Conservation (phyloP, 805 yeast genomes). For the Kodamaea restingae region DNA sequence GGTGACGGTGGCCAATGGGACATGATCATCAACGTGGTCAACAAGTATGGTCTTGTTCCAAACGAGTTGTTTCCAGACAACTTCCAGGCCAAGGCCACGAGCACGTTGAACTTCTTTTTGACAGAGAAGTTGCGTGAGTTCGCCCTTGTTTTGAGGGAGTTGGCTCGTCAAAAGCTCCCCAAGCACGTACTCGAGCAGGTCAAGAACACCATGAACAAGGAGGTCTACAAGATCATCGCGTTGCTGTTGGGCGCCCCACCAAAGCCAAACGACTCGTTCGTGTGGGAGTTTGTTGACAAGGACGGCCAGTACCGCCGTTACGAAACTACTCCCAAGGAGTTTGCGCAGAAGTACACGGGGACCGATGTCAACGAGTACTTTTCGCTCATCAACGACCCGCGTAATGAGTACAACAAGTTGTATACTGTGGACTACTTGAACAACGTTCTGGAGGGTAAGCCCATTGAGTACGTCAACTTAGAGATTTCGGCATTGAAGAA, state of each 20-base stretch:
- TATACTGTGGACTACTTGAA: constrained; percentile 72
- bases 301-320: constrained; percentile 54
- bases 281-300: constrained; percentile 75
- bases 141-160: constrained; percentile 64
- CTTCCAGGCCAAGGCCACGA: constrained; percentile 51
- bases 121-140: constrained; percentile 72
- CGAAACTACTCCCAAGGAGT: constrained; percentile 60
- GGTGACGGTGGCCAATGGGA: constrained; percentile 88
- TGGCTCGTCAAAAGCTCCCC: constrained; percentile 40
- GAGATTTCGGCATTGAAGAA: constrained; percentile 55
- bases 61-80: constrained; percentile 69
- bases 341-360: constrained; percentile 52
- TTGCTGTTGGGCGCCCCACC: constrained; percentile 79
- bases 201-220: constrained; percentile 47
- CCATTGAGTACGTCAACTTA: constrained; percentile 67
- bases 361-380: constrained; percentile 51
- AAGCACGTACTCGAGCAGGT: constrained; percentile 31
- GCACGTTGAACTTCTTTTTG: constrained; percentile 55
- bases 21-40: constrained; percentile 71
- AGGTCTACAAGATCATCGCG: constrained; percentile 61
- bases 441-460: constrained; percentile 67
- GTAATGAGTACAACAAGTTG: constrained; percentile 62
- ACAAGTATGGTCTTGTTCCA: constrained; percentile 82
- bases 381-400: constrained; percentile 77
- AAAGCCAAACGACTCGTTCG: constrained; percentile 58